Base-by-base conservation (phyloP, 176 grass and related monocot genomes). In the Alopecurus myosuroides region DNA sequence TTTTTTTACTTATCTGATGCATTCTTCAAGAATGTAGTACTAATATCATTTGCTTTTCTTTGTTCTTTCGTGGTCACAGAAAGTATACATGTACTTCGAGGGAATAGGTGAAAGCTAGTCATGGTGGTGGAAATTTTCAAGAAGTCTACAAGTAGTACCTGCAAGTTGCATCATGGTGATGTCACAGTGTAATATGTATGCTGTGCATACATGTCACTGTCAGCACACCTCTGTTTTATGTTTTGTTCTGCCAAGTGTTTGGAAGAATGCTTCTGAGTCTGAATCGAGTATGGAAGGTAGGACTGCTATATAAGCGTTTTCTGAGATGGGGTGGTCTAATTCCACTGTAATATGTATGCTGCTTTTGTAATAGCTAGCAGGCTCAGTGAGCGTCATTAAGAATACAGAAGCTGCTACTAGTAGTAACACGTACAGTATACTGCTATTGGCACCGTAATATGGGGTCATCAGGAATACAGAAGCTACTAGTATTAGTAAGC, bases 21-120 rank as follows among this genome's bases (percentile, higher is more conserved):
- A 9, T 80, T 73, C 25, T 64, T 2, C 4, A 1, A 76, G 53
- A 36, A 44, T 46, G 15, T 11, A 56, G 11, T 44, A 36, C 56
- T 79, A 45, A n/a, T 62, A 9, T 5, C 7, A 39, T 79, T 83
- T 78, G 17, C 35, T 64, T 6, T 77, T 85, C 25, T 48, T 67
- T 85, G 6, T 82, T 30, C 36, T 26, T 64, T 49, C 78, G 39
- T 83, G 28, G 17, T 14, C 85, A 84, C 88, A 97, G 94, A 94
- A 65, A 97, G 88, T 94, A 56, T 97, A 91, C 83, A 88, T 94
- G 84, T 94, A 97, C 84, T 97, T 97, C 92, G 94, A 92, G 92
- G 94, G 53, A 82, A 90, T 19, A 84, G 72, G 83, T 97, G 92
- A n/a, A 97, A 84, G 55, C 55, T 57, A 17, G 20, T 33, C 33